These are phyloP conservation scores for Phytophthora lateralis DNA, from an alignment of 352 stramenopile species.

Conservation along the genomic window DNA sequence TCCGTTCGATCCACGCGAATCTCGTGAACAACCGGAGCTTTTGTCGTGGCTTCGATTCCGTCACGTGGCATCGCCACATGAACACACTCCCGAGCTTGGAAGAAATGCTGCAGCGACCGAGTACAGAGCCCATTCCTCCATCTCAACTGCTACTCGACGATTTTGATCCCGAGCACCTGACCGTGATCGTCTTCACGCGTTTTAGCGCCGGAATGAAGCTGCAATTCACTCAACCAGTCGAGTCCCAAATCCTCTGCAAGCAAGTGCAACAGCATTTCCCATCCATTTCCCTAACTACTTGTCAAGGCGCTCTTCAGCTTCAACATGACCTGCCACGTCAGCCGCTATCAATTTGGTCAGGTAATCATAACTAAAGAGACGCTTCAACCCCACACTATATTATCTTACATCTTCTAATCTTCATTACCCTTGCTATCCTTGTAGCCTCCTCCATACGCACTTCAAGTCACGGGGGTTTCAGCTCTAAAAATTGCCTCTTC, in stretches of 20 bases:
- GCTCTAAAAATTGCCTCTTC: slow-evolving; percentile 4
- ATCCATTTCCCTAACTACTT: not conserved
- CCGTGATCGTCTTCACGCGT: slow-evolving; percentile 12
- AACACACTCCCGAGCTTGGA: slow-evolving; percentile 6
- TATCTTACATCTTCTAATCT: not conserved
- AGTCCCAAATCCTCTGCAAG: slow-evolving; percentile 1
- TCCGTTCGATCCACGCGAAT: slow-evolving; percentile 62
- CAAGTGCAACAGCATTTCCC: slow-evolving; percentile 4
- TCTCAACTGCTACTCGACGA: slow-evolving; percentile 1
- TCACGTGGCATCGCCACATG: slow-evolving; percentile 20
- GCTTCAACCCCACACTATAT: too few species aligned
- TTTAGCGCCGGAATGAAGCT: slow-evolving; percentile 16
- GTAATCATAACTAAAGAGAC: too few species aligned
- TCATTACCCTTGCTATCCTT: not conserved
- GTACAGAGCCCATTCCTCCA: not conserved
- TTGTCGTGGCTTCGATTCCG: slow-evolving; percentile 15
- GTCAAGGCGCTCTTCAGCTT: slow-evolving; percentile 9
- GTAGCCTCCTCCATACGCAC: slow-evolving; percentile 11
- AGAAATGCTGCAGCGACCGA: slow-evolving; percentile 16
- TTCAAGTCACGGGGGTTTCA: slow-evolving; percentile 33
- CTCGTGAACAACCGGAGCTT: slow-evolving; percentile 19
- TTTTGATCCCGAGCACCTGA: slow-evolving; percentile 1
- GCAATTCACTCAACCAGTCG: not conserved
- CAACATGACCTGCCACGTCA: slow-evolving; percentile 16
- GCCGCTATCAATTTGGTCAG: slow-evolving; percentile 1